Evolutionary conservation across 1,139 yeast species (phyloP), one percentile per base, ranked within the genome.

Genomic region (Saccharomyces pastorianus): DNA sequence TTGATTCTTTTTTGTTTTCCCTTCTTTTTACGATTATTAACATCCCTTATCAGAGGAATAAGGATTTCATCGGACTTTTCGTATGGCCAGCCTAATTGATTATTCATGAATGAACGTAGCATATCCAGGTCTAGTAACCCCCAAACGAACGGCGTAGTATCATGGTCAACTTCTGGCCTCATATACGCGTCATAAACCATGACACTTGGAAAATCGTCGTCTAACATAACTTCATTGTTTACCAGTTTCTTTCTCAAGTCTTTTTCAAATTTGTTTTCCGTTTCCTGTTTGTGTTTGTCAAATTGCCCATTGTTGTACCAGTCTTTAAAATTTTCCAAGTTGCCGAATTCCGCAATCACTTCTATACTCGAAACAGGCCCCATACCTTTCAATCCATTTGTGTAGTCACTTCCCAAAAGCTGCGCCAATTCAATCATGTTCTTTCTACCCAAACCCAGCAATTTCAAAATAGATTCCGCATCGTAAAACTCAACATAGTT

Each of bases 311-410:
- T 67, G 38, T 63, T 64, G 66, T 59, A 84, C 91, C 91, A 85
- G 7, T 74, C 67, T 52, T 76, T 73, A 61, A 85, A 84, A 23
- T 65, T 66, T 2, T 64, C 65, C 48, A 80, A 62, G 44, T 65
- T 60, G 0, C 81, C 84, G 71, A 93, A 95, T 61, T 91, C 96
- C 0, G 96, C 96, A 38, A 95, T 65, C n/a, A 95, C 81, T 69
- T 95, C 98, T 81, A 90, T 81, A 0, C 96, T 95, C 31, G 86
- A 77, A 0, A 93, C 98, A 0, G 96, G 96, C 0, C 99, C 99
- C 55, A 93, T 78, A 1, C 97, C 96, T 56, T 86, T 84, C 41
- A 93, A 72, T 0, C 99, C 99, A 56, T 86, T 89, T 0, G 98
- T 89, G 67, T 93, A 93, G 71, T 93, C 99, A 69, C 96, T 88